These are phyloP conservation scores for Kazachstania psychrophila DNA, from an alignment of 805 yeast genomes.

Conservation along the genomic window DNA sequence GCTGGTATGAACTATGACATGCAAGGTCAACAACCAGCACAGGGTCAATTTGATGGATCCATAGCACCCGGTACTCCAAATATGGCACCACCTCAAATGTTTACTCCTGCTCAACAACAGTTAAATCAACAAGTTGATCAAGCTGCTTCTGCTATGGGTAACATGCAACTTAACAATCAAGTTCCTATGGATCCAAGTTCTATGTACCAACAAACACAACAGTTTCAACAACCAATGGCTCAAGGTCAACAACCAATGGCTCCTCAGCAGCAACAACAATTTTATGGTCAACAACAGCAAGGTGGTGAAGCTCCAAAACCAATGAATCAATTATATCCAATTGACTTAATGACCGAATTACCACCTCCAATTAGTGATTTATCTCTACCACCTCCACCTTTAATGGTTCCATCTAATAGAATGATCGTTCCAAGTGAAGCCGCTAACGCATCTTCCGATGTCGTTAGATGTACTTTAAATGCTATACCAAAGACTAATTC, in stretches of 20 bases:
- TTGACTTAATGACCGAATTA: conserved; percentile 73
- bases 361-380: conserved; percentile 90
- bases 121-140: conserved; percentile 28
- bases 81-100: background rate
- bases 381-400: conserved; percentile 88
- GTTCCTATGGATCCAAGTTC: conserved; percentile 24
- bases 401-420: conserved; percentile 53
- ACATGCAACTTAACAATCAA: conserved; percentile 29
- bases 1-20: too few relatives aligned
- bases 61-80: background rate
- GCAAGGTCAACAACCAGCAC: too few relatives aligned
- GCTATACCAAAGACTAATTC: conserved; percentile 72
- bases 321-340: conserved; percentile 69
- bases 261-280: conserved; percentile 3
- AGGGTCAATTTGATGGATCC: too few relatives aligned
- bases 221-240: conserved; percentile 8
- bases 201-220: conserved; percentile 20
- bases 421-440: conserved; percentile 50
- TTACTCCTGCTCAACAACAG: conserved; percentile 27
- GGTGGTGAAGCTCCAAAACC: conserved; percentile 2
- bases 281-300: conserved; percentile 4
- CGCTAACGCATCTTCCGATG: conserved; percentile 63
- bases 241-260: conserved; percentile 5
- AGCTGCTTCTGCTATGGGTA: conserved; percentile 26
- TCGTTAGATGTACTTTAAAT: conserved; percentile 79